Conservation (phyloP, 306 rosid species). For the Senna siamea region DNA sequence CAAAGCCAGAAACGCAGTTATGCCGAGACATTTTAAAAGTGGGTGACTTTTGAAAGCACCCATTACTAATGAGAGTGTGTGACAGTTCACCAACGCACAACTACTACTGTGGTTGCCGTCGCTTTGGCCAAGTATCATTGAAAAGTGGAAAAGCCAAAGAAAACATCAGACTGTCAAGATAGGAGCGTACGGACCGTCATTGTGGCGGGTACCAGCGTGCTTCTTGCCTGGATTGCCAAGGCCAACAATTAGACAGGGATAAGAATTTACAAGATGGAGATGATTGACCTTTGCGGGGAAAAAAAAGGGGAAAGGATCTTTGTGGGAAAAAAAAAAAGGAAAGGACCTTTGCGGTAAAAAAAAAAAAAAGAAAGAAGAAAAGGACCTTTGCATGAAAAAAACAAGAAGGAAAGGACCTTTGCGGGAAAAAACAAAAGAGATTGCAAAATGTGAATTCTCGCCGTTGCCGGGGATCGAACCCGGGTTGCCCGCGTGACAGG, state of each 20-base stretch:
- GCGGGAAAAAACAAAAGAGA: neutral
- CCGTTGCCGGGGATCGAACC: conserved; percentile 70
- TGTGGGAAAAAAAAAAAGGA: too few relatives aligned
- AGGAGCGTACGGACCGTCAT: conserved; percentile 52
- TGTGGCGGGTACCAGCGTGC: conserved; percentile 68
- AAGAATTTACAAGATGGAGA: neutral
- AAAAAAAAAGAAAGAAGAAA: too few relatives aligned
- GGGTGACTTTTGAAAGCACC: neutral
- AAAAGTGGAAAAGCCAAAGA: conserved; percentile 5
- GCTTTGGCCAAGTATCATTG: conserved; percentile 10
- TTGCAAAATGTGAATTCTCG: neutral
- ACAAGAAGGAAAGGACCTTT: too few relatives aligned
- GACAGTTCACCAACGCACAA: neutral
- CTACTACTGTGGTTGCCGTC: neutral
- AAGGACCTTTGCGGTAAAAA: too few relatives aligned
- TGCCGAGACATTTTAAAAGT: neutral
- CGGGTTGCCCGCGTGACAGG: conserved; percentile 55
- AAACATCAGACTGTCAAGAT: neutral
- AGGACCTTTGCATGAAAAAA: too few relatives aligned
- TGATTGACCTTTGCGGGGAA: too few relatives aligned
- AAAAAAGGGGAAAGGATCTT: too few relatives aligned
- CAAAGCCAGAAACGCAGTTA: neutral
- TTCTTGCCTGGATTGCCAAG: conserved; percentile 85
- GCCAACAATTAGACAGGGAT: conserved; percentile 75
- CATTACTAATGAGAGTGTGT: neutral